Evolutionary conservation across 768 basidiomycete species (phyloP).

Genomic region (Candolleomyces aberdarensis): DNA sequence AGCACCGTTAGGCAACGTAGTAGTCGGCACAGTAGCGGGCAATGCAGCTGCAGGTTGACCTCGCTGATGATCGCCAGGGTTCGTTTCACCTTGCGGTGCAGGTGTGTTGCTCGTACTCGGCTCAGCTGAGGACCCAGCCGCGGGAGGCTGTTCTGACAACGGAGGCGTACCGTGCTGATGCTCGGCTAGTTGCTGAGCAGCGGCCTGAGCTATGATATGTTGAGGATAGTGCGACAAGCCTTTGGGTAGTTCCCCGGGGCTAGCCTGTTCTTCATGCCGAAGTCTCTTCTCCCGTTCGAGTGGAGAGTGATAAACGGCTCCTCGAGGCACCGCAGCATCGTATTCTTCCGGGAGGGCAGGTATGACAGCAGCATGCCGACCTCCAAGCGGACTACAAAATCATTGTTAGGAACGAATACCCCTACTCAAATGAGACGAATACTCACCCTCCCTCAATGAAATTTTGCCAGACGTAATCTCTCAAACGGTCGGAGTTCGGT

Average conservation of each 20-base stretch:
- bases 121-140: neutral
- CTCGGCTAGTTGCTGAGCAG: constrained; percentile 24
- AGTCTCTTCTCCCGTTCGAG: constrained; percentile 25
- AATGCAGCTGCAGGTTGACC: neutral
- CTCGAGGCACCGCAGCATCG: constrained; percentile 45
- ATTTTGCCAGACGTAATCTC: constrained; percentile 85
- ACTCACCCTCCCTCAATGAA: constrained; percentile 85
- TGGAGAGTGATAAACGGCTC: constrained; percentile 41
- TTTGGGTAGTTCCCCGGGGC: constrained; percentile 29
- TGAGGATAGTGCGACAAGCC: constrained; percentile 47
- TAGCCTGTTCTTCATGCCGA: constrained; percentile 1
- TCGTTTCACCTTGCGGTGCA: too few species aligned
- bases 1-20: too few species aligned
- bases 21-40: neutral
- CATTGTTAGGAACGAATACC: neutral
- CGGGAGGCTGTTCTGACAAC: neutral
- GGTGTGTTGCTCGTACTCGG: too few species aligned
- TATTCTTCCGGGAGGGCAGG: constrained; percentile 79
- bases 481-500: constrained; percentile 63
- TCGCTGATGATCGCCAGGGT: too few species aligned
- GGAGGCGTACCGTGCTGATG: constrained; percentile 17
- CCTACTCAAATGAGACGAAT: constrained; percentile 11
- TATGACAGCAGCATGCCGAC: constrained; percentile 78
- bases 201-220: constrained; percentile 43
- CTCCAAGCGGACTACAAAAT: constrained; percentile 61